Evolutionary conservation across 306 rosid genomes (phyloP).

Genomic region (Castanea crenata): DNA sequence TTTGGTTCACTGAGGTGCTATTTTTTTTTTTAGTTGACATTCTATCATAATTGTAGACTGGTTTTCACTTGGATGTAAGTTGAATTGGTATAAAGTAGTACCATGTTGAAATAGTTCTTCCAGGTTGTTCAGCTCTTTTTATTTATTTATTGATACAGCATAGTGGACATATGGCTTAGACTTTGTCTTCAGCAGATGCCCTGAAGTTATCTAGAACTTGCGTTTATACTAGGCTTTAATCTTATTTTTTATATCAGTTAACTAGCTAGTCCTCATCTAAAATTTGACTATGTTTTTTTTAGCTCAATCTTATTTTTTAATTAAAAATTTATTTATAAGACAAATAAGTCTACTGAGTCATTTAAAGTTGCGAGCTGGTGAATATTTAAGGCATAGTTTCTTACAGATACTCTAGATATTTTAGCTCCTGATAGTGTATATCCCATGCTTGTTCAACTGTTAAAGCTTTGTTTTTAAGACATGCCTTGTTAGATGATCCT

Average conservation of each 20-base stretch:
- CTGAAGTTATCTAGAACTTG: background rate
- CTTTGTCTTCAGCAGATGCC: background rate
- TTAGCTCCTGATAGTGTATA: background rate
- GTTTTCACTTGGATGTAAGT: background rate
- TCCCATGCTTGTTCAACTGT: background rate
- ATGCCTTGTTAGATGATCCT: slow-evolving; percentile 7
- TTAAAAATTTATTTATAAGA: background rate
- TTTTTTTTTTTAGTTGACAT: background rate
- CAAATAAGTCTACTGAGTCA: background rate
- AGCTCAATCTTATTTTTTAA: background rate
- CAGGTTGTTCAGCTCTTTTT: background rate
- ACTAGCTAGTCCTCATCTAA: background rate
- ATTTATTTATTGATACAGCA: background rate
- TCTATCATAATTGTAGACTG: background rate
- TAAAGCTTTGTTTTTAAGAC: background rate
- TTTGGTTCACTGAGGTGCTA: no score
- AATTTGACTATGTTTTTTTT: background rate
- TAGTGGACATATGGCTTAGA: background rate
- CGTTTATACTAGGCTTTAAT: background rate
- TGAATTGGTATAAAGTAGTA: background rate
- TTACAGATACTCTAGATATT: background rate
- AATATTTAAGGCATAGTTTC: background rate
- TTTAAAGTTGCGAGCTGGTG: background rate
- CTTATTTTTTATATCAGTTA: background rate
- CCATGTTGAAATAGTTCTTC: background rate